A percentile compares a stretch with the other conserved stretches of the same genome.
Evolutionary conservation across 1,284 basidiomycete genomes (phyloP).

Genomic region (Gomphus sp.): DNA sequence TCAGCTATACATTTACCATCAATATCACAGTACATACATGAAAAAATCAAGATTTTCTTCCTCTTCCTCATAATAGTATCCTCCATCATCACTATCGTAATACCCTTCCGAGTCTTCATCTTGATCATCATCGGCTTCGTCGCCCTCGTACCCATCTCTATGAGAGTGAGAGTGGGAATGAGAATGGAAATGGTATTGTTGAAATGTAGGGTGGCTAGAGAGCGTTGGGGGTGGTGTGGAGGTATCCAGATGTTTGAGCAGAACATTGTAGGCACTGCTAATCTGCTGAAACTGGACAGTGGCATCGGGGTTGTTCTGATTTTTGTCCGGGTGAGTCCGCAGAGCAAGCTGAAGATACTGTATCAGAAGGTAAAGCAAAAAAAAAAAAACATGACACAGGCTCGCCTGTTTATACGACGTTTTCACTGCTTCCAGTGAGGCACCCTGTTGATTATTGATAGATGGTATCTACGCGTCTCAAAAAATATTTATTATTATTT

Average conservation of each 20-base stretch:
- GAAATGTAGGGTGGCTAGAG: not conserved
- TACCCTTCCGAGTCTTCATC: slow-evolving; percentile 20
- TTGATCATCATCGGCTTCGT: slow-evolving; percentile 17
- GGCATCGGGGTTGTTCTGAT: slow-evolving; percentile 50
- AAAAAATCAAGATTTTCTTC: slow-evolving; percentile 31
- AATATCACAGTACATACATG: slow-evolving; percentile 24
- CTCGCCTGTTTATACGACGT: slow-evolving; percentile 56
- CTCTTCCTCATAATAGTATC: slow-evolving; percentile 23
- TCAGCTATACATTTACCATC: not conserved
- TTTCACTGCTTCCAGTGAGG: slow-evolving; percentile 54
- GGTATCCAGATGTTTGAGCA: slow-evolving; percentile 44
- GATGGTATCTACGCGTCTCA: not conserved
- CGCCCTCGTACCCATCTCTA: slow-evolving; percentile 22
- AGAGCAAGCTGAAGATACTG: slow-evolving; percentile 42
- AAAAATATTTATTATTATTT: slow-evolving; percentile 5
- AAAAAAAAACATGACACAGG: not conserved
- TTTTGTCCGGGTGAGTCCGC: slow-evolving; percentile 67
- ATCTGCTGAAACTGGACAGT: slow-evolving; percentile 60
- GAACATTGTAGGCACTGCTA: slow-evolving; percentile 54
- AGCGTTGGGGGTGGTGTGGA: slow-evolving; percentile 17
- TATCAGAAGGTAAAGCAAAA: not conserved
- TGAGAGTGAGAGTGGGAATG: slow-evolving; percentile 15
- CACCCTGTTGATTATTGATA: slow-evolving; percentile 31
- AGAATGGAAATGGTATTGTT: slow-evolving; percentile 11
- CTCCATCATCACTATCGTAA: slow-evolving; percentile 17